These are phyloP conservation scores for Coprinopsis strossmayeri DNA, from an alignment of 768 basidiomycete species.

Conservation along the genomic window DNA sequence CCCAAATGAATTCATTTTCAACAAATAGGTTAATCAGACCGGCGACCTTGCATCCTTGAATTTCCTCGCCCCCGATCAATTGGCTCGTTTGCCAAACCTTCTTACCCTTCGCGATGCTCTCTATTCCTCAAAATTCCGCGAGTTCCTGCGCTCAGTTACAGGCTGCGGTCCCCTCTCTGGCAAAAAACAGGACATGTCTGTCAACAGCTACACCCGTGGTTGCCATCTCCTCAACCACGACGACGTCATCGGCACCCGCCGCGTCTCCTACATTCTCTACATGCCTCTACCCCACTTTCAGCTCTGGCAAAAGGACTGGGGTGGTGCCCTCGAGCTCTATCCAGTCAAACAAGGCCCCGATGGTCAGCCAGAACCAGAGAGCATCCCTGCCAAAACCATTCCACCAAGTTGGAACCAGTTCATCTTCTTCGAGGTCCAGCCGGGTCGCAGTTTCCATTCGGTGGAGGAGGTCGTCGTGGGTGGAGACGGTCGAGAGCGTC, in stretches of 20 bases:
- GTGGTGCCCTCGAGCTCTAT: conserved; percentile 92
- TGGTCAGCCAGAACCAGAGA: conserved; percentile 63
- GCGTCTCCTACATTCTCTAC: conserved; percentile 95
- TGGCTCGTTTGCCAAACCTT: conserved; percentile 74
- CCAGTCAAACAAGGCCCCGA: conserved; percentile 57
- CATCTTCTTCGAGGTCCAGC: conserved; percentile 88
- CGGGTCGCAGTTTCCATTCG: conserved; percentile 91
- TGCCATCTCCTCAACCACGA: conserved; percentile 97
- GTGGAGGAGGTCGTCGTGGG: conserved; percentile 95
- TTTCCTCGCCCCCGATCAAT: conserved; percentile 72
- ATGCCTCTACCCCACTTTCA: conserved; percentile 74
- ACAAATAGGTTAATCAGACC: conserved; percentile 83
- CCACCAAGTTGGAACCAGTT: conserved; percentile 88
- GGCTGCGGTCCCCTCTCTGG: conserved; percentile 91
- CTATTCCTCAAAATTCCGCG: conserved; percentile 78
- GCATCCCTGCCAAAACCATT: conserved; percentile 57
- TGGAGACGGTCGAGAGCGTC: conserved; percentile 63
- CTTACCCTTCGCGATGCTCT: conserved; percentile 84
- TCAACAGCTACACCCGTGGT: conserved; percentile 85
- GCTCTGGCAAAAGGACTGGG: conserved; percentile 85
- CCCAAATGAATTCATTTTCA: conserved; percentile 3
- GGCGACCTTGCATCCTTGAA: conserved; percentile 93
- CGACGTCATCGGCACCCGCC: conserved; percentile 92
- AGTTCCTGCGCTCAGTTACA: conserved; percentile 79
- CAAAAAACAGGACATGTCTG: conserved; percentile 90